Percentiles rank a stretch among this genome's conserved stretches.
phyloP scores from a whole-genome alignment of 306 rosid species.

The Corylus americana region DNA sequence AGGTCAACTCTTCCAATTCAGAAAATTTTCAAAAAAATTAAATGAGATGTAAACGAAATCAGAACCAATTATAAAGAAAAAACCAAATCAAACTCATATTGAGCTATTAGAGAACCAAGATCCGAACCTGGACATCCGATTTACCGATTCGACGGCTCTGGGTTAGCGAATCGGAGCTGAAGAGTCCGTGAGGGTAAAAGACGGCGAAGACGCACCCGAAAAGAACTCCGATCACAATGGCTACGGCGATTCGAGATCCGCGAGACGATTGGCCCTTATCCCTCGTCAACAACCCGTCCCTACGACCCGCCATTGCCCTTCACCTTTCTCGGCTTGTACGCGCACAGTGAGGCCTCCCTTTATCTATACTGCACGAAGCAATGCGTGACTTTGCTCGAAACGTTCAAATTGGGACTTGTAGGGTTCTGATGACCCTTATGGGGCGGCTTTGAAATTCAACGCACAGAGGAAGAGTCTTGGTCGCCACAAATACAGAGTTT shows the following conservation, averaged over 20 bases:
- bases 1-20: not conserved
- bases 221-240: conserved; percentile 57
- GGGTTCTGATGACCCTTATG: not conserved
- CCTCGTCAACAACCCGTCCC: conserved; percentile 51
- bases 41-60: not conserved
- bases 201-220: conserved; percentile 66
- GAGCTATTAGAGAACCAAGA: conserved; percentile 3
- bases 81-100: not conserved
- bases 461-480: no score
- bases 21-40: not conserved
- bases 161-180: conserved; percentile 35
- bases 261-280: conserved; percentile 55
- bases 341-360: not conserved
- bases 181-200: conserved; percentile 51
- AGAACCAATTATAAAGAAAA: not conserved
- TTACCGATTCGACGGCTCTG: conserved; percentile 41
- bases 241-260: conserved; percentile 51
- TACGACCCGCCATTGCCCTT: conserved; percentile 65
- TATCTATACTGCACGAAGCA: not conserved
- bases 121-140: conserved; percentile 52
- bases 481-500: no score
- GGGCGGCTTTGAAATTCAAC: not conserved
- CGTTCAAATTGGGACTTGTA: not conserved
- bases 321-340: not conserved
- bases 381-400: not conserved